Evolutionary conservation across 1,284 basidiomycete species (phyloP), one percentile per base, ranked within the genome.

Genomic region (Coniferiporia sulphurascens): DNA sequence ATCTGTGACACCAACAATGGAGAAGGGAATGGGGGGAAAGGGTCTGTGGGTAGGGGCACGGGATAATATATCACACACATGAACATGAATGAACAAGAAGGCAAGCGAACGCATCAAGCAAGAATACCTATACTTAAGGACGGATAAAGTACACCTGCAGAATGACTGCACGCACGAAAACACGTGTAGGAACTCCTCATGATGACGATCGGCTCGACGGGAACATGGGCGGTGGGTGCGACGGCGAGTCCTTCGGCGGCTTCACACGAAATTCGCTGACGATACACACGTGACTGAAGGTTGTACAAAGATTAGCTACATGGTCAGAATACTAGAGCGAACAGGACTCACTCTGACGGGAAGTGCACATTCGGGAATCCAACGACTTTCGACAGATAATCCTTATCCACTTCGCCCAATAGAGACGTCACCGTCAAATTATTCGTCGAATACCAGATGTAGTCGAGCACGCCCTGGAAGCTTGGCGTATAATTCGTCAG

Each of bases 281-380:
- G 60, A 91, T 79, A 63, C 79, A 82, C 62, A 90, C 71, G 66
- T 89, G 86, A 68, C 87, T 91, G 58, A 44, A 65, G 64, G 63
- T 58, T 36, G 61, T 62, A 52, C 56, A 34, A 44, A 68, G 60
- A 52, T 17, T 65, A 60, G 65, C 65, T 58, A 41, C 45, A 15
- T 62, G 61, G 58, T 6, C 50, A 52, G 41, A 59, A 60, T 48
- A 49, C 41, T 60, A 43, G 56, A 63, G 55, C 55, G 55, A 55
- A 59, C 60, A 45, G 10, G 22, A 88, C 92, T 72, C 74, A 95
- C 93, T 95, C 93, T 64, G 91, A 95, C 43, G 95, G 94, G 81
- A 95, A 97, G 71, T 98, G 93, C 6, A 89, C 87, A 71, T 98
- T 97, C 45, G 96, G 96, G 81, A 99, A 99, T 34, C 97, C 97